These are phyloP conservation scores for Leccinum huronense DNA, from an alignment of 1,284 basidiomycete genomes.

Conservation along the genomic window DNA sequence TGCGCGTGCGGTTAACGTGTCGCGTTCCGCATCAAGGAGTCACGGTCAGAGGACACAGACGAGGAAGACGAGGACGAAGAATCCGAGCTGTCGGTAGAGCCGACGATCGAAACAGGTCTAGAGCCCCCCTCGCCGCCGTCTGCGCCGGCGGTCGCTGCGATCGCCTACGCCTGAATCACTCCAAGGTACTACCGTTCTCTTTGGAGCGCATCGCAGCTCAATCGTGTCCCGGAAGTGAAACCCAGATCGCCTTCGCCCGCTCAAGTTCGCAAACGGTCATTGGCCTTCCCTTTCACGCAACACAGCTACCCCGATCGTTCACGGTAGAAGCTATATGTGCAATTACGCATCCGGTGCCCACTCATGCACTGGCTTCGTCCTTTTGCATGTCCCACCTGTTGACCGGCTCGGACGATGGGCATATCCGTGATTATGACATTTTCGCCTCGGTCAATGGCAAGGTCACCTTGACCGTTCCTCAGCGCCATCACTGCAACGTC, in stretches of 20 bases:
- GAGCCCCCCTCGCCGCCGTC: constrained; percentile 29
- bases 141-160: constrained; percentile 25
- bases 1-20: constrained; percentile 10
- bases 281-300: constrained; percentile 37
- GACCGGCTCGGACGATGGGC: constrained; percentile 92
- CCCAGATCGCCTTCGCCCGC: constrained; percentile 64
- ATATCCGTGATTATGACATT: constrained; percentile 91
- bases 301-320: constrained; percentile 54
- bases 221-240: constrained; percentile 36
- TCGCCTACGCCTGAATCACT: constrained; percentile 32
- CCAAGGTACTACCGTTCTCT: constrained; percentile 24
- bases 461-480: constrained; percentile 85
- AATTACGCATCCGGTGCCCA: constrained; percentile 84
- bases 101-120: constrained; percentile 20
- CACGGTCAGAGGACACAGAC: constrained; percentile 53
- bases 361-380: constrained; percentile 82
- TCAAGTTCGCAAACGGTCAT: constrained; percentile 46
- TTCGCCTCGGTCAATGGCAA: constrained; percentile 87
- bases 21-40: constrained; percentile 40
- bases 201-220: constrained; percentile 14
- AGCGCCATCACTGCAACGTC: constrained; percentile 86
- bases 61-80: constrained; percentile 56
- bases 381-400: constrained; percentile 87
- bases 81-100: constrained; percentile 36
- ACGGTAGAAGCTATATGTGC: constrained; percentile 93